Percentiles rank a stretch among this genome's conserved stretches.
Evolutionary conservation across 2,329 filamentous ascomycete species (phyloP).

Genomic region (Sclerotinia trifoliorum): DNA sequence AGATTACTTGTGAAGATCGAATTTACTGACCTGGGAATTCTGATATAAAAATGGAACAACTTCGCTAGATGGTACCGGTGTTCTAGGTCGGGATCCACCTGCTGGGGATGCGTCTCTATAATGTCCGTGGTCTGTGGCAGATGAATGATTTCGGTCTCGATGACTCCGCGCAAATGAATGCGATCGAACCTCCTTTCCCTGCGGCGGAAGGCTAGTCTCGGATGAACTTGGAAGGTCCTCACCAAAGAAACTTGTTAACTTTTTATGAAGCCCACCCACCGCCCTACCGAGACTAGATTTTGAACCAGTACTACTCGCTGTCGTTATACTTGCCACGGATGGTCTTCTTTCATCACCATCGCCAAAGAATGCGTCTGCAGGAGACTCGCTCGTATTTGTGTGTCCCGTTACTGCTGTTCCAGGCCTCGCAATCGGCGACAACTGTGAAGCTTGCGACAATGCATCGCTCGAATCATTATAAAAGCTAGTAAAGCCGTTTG

Average conservation of each 20-base stretch:
- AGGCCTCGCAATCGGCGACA: conserved; percentile 68
- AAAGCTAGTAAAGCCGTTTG: conserved; percentile 54
- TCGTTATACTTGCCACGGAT: conserved; percentile 84
- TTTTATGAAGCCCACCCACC: conserved; percentile 66
- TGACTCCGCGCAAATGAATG: conserved; percentile 58
- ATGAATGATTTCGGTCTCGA: conserved; percentile 79
- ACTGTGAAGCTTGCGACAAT: conserved; percentile 61
- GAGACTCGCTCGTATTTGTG: conserved; percentile 56
- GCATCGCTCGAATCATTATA: conserved; percentile 75
- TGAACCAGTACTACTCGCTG: conserved; percentile 81
- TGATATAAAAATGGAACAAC: conserved; percentile 98
- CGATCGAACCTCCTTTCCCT: conserved; percentile 60
- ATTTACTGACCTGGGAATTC: conserved; percentile 65
- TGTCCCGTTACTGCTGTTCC: conserved; percentile 46
- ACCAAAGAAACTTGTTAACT: conserved; percentile 87
- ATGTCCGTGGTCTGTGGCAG: conserved; percentile 60
- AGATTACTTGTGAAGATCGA: conserved; percentile 21
- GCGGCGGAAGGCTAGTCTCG: conserved; percentile 61
- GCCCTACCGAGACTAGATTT: conserved; percentile 64
- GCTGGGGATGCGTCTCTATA: conserved; percentile 69
- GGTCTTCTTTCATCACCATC: conserved; percentile 81
- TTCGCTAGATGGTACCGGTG: conserved; percentile 84
- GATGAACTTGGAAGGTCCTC: conserved; percentile 83
- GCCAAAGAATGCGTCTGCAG: conserved; percentile 58
- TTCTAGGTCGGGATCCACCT: conserved; percentile 66